Evolutionary conservation across 371 early-diverging fungal species (phyloP).

Genomic region (Nematocida sp.): DNA sequence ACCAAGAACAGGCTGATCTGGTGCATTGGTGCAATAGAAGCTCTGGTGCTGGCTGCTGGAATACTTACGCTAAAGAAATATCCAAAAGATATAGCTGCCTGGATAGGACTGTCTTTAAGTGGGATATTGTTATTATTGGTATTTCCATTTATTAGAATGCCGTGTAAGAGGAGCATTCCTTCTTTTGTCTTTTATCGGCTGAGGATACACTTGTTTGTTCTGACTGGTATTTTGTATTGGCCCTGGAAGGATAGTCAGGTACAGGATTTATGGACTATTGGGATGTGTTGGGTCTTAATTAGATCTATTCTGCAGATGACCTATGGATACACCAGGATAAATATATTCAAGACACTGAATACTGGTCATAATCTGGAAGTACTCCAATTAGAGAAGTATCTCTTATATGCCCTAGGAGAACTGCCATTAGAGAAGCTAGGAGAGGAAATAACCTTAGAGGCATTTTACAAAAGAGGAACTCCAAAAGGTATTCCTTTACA

Average conservation of each 20-base stretch:
- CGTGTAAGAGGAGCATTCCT: conserved; percentile 11
- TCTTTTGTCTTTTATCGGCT: conserved; percentile 6
- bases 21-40: not conserved
- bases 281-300: not conserved
- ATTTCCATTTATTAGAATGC: conserved; percentile 4
- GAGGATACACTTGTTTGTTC: conserved; percentile 17
- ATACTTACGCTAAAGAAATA: not conserved
- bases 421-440: not conserved
- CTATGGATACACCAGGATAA: conserved; percentile 38
- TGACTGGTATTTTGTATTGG: not conserved
- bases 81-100: not conserved
- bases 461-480: conserved; percentile 49
- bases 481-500: conserved; percentile 32
- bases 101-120: not conserved
- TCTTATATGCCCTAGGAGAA: conserved; percentile 46
- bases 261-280: not conserved
- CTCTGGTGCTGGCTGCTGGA: not conserved
- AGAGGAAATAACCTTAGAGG: conserved; percentile 27
- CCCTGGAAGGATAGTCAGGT: not conserved
- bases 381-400: conserved; percentile 54
- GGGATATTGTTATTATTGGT: conserved; percentile 1
- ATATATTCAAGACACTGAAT: conserved; percentile 45
- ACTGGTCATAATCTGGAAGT: conserved; percentile 56
- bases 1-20: not conserved
- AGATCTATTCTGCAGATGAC: conserved; percentile 4